phyloP scores from a whole-genome alignment of 2,329 filamentous ascomycete species.

The Aspergillus ochraceus region DNA sequence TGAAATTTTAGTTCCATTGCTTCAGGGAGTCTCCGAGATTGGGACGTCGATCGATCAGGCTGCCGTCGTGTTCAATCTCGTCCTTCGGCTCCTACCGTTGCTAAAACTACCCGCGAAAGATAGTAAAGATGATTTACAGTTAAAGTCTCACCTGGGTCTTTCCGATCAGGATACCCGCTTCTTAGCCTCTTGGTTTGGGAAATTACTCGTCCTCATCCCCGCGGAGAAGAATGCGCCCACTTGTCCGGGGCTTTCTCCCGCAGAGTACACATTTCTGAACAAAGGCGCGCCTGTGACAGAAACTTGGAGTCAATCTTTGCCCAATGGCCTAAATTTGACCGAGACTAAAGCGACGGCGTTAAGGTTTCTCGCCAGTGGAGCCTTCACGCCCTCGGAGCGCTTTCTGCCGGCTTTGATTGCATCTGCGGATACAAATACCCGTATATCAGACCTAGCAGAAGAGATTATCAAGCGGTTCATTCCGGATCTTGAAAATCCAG shows the following conservation, averaged over 20 bases:
- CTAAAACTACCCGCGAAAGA: conserved; percentile 68
- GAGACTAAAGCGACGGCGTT: conserved; percentile 70
- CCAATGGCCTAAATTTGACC: conserved; percentile 64
- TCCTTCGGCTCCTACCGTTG: conserved; percentile 74
- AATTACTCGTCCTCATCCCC: conserved; percentile 70
- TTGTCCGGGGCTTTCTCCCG: conserved; percentile 62
- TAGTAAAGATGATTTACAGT: conserved; percentile 70
- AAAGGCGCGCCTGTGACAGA: conserved; percentile 49
- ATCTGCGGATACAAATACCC: conserved; percentile 76
- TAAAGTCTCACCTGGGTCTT: conserved; percentile 68
- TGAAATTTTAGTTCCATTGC: conserved; percentile 68
- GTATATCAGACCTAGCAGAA: conserved; percentile 80
- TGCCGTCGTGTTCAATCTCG: conserved; percentile 75
- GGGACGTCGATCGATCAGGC: conserved; percentile 56
- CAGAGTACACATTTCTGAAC: conserved; percentile 70
- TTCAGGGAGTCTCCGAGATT: conserved; percentile 65
- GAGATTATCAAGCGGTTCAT: conserved; percentile 80
- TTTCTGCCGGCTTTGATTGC: conserved; percentile 83
- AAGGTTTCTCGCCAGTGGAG: conserved; percentile 75
- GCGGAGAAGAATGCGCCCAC: conserved; percentile 41
- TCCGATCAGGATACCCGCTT: conserved; percentile 70
- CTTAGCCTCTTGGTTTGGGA: conserved; percentile 72
- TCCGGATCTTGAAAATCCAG: conserved; percentile 66
- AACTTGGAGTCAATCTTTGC: conserved; percentile 63
- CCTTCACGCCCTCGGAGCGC: conserved; percentile 80